Percentiles rank a stretch among this genome's conserved stretches.
These are phyloP conservation scores for Scheffersomyces insectosa DNA, from an alignment of 1,139 yeast genomes.

Conservation along the genomic window DNA sequence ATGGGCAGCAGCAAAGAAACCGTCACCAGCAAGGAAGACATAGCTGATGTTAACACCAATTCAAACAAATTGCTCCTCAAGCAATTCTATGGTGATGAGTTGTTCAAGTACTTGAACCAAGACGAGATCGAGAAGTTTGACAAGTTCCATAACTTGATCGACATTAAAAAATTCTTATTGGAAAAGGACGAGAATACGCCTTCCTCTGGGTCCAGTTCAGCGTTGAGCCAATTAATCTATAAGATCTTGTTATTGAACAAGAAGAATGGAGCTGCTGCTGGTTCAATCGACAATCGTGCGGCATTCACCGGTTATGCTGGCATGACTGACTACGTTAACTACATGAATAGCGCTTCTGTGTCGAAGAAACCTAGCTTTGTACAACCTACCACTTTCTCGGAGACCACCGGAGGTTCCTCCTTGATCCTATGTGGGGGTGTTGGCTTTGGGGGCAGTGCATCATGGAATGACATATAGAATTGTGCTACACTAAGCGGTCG, in stretches of 20 bases:
- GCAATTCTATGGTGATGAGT: constrained; percentile 38
- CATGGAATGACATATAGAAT: constrained; percentile 25
- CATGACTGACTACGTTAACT: constrained; percentile 3
- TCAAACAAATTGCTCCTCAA: constrained; percentile 10
- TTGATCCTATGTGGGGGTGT: constrained; percentile 33
- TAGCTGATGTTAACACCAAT: neutral
- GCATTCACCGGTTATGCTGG: neutral
- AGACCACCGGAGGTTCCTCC: constrained; percentile 18
- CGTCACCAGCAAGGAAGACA: neutral
- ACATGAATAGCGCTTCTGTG: neutral
- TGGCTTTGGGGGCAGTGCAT: constrained; percentile 24
- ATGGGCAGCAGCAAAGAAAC: constrained; percentile 7
- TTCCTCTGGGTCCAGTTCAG: neutral
- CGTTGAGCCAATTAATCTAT: constrained; percentile 6
- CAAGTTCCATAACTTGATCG: constrained; percentile 24
- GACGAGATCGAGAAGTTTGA: constrained; percentile 30
- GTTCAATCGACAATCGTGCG: neutral
- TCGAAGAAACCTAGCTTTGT: neutral
- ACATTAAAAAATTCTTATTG: constrained; percentile 18
- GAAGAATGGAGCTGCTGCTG: neutral
- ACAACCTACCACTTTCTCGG: constrained; percentile 13
- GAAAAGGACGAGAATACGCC: constrained; percentile 7
- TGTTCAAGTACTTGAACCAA: constrained; percentile 25
- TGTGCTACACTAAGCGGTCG: neutral
- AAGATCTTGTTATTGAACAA: constrained; percentile 1